Conservation (phyloP, 2,329 filamentous ascomycete genomes). For the Stagonosporopsis vannaccii region DNA sequence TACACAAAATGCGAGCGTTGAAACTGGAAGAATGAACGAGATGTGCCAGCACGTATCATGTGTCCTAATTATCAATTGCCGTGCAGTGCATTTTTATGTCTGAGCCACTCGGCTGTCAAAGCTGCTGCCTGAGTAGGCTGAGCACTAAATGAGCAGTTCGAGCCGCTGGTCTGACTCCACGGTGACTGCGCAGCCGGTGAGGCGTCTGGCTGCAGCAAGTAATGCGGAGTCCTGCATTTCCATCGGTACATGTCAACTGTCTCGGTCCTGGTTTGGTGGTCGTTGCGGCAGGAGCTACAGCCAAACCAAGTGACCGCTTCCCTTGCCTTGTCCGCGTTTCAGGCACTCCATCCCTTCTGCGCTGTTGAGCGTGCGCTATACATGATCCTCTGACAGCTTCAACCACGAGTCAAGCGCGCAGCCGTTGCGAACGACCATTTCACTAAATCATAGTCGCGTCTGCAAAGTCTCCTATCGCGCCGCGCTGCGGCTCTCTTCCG, state of each 20-base stretch:
- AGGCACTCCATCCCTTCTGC: slow-evolving; percentile 9
- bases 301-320: slow-evolving; percentile 12
- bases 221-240: neutral
- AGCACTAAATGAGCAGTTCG: slow-evolving; percentile 3
- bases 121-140: slow-evolving; percentile 27
- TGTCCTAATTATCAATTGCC: neutral
- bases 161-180: slow-evolving; percentile 11
- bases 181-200: neutral
- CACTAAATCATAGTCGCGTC: slow-evolving; percentile 1
- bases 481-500: slow-evolving; percentile 9
- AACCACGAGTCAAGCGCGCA: slow-evolving; percentile 11
- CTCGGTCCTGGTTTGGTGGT: neutral
- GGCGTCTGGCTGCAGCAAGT: neutral
- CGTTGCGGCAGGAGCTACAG: slow-evolving; percentile 12
- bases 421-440: slow-evolving; percentile 2
- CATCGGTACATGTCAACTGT: neutral
- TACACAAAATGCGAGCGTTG: neutral
- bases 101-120: slow-evolving; percentile 14
- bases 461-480: slow-evolving; percentile 4
- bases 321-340: slow-evolving; percentile 23
- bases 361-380: slow-evolving; percentile 4
- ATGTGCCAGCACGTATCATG: neutral
- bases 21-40: neutral
- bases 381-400: slow-evolving; percentile 13
- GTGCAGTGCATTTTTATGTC: slow-evolving; percentile 4